These are phyloP conservation scores for Phytophthora boehmeriae DNA, from an alignment of 352 stramenopile species.

Conservation along the genomic window DNA sequence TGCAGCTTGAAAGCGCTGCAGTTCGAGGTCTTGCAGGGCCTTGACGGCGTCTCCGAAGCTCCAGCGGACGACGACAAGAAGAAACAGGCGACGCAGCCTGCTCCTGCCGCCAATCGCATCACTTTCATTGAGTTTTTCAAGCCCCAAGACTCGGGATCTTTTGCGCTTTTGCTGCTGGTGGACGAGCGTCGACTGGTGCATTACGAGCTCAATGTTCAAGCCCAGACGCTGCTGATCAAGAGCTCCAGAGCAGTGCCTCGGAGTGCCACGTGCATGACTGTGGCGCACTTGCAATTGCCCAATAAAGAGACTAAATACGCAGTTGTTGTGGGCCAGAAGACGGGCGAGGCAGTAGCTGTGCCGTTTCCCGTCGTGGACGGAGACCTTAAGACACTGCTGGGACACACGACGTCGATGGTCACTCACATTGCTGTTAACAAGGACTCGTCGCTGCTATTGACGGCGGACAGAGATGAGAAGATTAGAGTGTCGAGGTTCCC, in stretches of 20 bases:
- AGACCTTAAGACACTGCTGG: constrained; percentile 76
- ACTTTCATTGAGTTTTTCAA: constrained; percentile 48
- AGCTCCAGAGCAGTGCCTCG: constrained; percentile 57
- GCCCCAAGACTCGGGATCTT: constrained; percentile 12
- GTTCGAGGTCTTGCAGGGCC: constrained; percentile 53
- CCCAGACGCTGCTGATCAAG: constrained; percentile 45
- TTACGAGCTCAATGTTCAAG: constrained; percentile 64
- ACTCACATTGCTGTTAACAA: constrained; percentile 67
- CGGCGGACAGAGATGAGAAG: constrained; percentile 86
- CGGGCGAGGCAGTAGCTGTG: constrained; percentile 78
- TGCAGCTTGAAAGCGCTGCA: constrained; percentile 27
- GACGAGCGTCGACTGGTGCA: constrained; percentile 78
- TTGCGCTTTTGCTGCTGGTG: constrained; percentile 65
- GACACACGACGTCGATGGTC: constrained; percentile 90
- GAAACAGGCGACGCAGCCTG: constrained; percentile 34
- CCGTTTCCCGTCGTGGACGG: constrained; percentile 72
- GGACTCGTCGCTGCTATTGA: constrained; percentile 67
- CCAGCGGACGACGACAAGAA: constrained; percentile 16
- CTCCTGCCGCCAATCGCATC: constrained; percentile 44
- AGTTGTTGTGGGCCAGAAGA: constrained; percentile 82
- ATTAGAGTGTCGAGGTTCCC: constrained; percentile 86
- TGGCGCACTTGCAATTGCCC: constrained; percentile 27
- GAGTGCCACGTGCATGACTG: constrained; percentile 74
- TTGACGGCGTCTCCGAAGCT: constrained; percentile 19
- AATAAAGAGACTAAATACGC: constrained; percentile 55